phyloP scores from a whole-genome alignment of 306 rosid genomes.

The Rosa lucieae region DNA sequence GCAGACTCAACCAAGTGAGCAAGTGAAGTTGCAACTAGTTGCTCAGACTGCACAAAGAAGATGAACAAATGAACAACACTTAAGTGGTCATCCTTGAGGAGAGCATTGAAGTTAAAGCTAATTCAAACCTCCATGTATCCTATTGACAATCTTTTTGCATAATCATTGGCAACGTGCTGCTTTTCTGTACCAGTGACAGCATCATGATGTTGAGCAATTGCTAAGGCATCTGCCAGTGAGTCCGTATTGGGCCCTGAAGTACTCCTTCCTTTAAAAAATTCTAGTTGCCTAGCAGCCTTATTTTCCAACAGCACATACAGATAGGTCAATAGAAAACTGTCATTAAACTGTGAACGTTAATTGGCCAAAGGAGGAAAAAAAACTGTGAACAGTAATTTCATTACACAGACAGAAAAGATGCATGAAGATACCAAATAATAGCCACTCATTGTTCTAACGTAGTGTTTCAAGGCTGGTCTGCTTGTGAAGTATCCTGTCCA shows the following conservation, averaged over 20 bases:
- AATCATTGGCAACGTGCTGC: constrained; percentile 96
- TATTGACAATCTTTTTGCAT: constrained; percentile 74
- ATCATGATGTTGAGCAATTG: constrained; percentile 95
- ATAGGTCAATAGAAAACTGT: neutral
- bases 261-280: constrained; percentile 74
- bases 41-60: constrained; percentile 41
- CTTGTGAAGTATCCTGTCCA: constrained; percentile 99
- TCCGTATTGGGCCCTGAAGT: constrained; percentile 65
- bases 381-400: neutral
- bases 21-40: constrained; percentile 49
- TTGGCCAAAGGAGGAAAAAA: neutral
- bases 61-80: constrained; percentile 12
- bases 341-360: neutral
- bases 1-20: constrained; percentile 38
- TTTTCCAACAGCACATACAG: constrained; percentile 19
- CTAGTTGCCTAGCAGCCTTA: constrained; percentile 95
- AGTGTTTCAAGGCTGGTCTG: constrained; percentile 83
- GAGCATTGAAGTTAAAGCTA: neutral
- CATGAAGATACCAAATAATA: constrained; percentile 75
- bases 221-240: constrained; percentile 87
- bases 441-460: constrained; percentile 77
- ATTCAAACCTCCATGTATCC: constrained; percentile 47
- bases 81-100: constrained; percentile 8
- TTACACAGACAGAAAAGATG: neutral
- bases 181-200: constrained; percentile 85